These are phyloP conservation scores for Kwoniella sp. DNA, from an alignment of 768 basidiomycete genomes.

Conservation along the genomic window DNA sequence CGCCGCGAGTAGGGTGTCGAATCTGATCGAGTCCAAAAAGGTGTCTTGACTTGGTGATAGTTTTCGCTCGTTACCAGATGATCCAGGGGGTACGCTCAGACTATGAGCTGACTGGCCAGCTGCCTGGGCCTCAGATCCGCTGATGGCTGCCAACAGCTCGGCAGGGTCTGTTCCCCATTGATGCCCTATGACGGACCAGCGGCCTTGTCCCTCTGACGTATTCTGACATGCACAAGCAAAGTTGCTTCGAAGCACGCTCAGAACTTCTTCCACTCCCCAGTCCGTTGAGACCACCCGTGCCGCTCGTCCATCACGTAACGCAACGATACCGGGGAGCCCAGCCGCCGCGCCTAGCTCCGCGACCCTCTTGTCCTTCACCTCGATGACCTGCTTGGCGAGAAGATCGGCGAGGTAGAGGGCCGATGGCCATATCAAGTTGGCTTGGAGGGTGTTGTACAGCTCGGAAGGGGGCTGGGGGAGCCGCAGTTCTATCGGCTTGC, in stretches of 20 bases:
- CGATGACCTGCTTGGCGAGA: slow-evolving; percentile 13
- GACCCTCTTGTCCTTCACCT: slow-evolving; percentile 11
- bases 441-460: slow-evolving; percentile 42
- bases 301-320: slow-evolving; percentile 10
- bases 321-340: slow-evolving; percentile 40
- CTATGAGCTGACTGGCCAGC: too few relatives aligned
- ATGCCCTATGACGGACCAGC: slow-evolving; percentile 39
- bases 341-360: slow-evolving; percentile 47
- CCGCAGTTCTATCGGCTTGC: slow-evolving; percentile 17
- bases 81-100: too few relatives aligned
- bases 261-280: slow-evolving; percentile 35
- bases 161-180: slow-evolving; percentile 37
- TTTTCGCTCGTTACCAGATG: too few relatives aligned
- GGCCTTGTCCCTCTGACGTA: not conserved
- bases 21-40: slow-evolving; percentile 13
- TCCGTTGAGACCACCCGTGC: slow-evolving; percentile 35
- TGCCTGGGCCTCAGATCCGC: not conserved
- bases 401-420: slow-evolving; percentile 42
- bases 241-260: slow-evolving; percentile 24
- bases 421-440: slow-evolving; percentile 44
- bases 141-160: not conserved
- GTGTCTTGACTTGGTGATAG: too few relatives aligned
- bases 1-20: slow-evolving; percentile 43
- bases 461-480: slow-evolving; percentile 40
- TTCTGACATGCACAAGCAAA: slow-evolving; percentile 6